Evolutionary conservation across 495 filamentous ascomycete species (phyloP).

Genomic region (Aspergillus sclerotiicarbonarius): DNA sequence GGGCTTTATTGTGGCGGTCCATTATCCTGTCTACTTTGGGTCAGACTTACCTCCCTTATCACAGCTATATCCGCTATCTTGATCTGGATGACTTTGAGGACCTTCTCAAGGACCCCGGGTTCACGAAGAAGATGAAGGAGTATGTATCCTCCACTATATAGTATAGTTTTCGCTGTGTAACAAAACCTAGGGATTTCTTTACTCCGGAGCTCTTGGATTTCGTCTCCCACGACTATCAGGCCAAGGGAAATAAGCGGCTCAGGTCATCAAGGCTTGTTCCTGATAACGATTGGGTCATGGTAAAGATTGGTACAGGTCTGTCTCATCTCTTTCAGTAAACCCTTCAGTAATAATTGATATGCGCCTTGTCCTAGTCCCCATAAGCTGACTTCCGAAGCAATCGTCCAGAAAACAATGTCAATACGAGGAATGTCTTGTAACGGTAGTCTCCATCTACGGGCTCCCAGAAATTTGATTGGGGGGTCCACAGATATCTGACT

Average conservation of each 20-base stretch:
- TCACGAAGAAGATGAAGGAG: conserved; percentile 37
- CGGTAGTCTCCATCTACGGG: conserved; percentile 29
- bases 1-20: conserved; percentile 65
- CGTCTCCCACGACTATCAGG: conserved; percentile 16
- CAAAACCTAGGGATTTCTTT: conserved; percentile 46
- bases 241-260: conserved; percentile 25
- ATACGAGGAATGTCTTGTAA: conserved; percentile 52
- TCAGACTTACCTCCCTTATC: conserved; percentile 66
- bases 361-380: background rate
- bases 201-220: conserved; percentile 42
- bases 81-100: conserved; percentile 58
- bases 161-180: conserved; percentile 3
- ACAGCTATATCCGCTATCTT: conserved; percentile 61
- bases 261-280: conserved; percentile 16
- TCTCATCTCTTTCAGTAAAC: background rate
- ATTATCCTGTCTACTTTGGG: conserved; percentile 65
- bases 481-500: conserved; percentile 1
- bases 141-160: conserved; percentile 13
- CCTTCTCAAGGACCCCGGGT: conserved; percentile 54
- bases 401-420: conserved; percentile 47
- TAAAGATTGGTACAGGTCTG: conserved; percentile 23
- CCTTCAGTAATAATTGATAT: background rate
- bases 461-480: background rate
- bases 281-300: conserved; percentile 18
- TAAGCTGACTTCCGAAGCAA: conserved; percentile 31